These are phyloP conservation scores for Hydrangea macrophylla DNA, from an alignment of 148 eudicot species.

Conservation along the genomic window DNA sequence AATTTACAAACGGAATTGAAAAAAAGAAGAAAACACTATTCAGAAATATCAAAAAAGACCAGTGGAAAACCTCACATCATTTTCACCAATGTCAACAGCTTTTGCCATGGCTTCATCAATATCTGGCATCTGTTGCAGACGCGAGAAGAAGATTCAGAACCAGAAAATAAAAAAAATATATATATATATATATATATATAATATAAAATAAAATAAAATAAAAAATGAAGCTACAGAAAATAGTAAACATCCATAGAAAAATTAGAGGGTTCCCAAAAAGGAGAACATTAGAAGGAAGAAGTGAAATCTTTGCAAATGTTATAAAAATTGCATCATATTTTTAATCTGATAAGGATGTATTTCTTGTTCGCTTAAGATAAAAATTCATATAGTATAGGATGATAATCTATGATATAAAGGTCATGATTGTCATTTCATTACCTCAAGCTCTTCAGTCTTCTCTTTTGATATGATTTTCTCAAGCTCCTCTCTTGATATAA, in stretches of 20 bases:
- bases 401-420: too few species aligned
- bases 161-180: not conserved
- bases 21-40: not conserved
- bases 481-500: constrained; percentile 85
- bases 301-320: not conserved
- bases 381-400: not conserved
- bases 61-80: constrained; percentile 55
- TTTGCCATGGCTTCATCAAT: constrained; percentile 97
- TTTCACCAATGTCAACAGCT: constrained; percentile 97
- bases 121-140: constrained; percentile 53
- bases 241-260: constrained; percentile 12
- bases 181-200: too few species aligned
- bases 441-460: constrained; percentile 76
- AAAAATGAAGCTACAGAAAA: too few species aligned
- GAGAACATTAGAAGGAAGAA: not conserved
- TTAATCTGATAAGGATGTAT: not conserved
- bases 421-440: constrained; percentile 23
- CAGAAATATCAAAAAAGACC: constrained; percentile 5
- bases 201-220: not conserved
- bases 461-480: constrained; percentile 68
- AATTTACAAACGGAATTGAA: not conserved
- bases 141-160: constrained; percentile 7
- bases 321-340: not conserved
- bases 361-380: not conserved
- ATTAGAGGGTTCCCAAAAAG: constrained; percentile 5